Evolutionary conservation across 1,284 basidiomycete species (phyloP), one percentile per base, ranked within the genome.

Genomic region (Sutorius eximius): DNA sequence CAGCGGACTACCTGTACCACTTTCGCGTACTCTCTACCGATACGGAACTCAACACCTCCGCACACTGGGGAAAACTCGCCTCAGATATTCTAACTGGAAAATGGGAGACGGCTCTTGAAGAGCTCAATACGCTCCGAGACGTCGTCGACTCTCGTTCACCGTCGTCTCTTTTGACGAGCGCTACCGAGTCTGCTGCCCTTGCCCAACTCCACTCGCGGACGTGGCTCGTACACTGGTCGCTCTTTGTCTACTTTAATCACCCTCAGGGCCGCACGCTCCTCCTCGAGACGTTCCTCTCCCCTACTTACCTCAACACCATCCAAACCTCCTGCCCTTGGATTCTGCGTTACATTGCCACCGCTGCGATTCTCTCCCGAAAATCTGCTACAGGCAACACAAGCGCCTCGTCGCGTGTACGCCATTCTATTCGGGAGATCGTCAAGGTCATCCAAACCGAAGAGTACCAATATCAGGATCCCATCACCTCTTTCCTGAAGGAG

Each of bases 201-300:
- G 81, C 81, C 47, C 94, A 93, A 68, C 82, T 97, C 50, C 95
- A 96, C 75, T 91, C 94, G n/a, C 86, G 97, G 57, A 93, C 93
- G 47, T 98, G 96, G 95, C 84, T 97, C 56, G 85, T 95, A 13
- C 97, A 99, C 77, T 99, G 96, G 96, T 93, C 91, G 16, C 85
- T 99, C 49, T 99, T 98, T 73, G 93, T 98, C 60, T 98, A 95
- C 77, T 98, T 96, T 82, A 98, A 98, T 78, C 93, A 98, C 73
- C 87, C 87, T 0, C 84, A 94, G 61, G 95, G 93, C 30, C 87
- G 95, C 41, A 91, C 91, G n/a, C 85, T 93, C 38, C 86, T 99
- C 53, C 88, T 99, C 61, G 97, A 99, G 70, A 93, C 93, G 24
- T 99, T 98, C 87, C 86, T 98, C 66, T 84, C 91, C 22, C 94